Evolutionary conservation across 2,329 filamentous ascomycete genomes (phyloP).

Genomic region (Fusarium tupiense): DNA sequence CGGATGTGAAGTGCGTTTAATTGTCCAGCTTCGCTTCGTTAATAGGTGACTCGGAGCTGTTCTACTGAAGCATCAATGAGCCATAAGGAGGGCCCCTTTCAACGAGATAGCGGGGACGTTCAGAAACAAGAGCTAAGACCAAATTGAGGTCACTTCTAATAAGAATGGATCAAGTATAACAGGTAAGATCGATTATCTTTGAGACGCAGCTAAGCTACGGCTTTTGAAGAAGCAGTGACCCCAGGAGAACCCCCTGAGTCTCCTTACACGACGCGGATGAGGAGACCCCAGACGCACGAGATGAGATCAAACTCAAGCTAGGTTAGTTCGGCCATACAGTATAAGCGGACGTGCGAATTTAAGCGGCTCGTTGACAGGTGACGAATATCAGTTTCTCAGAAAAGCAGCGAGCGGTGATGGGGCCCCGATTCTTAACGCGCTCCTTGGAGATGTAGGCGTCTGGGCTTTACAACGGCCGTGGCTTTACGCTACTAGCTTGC

Average conservation of each 20-base stretch:
- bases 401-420: fast-evolving
- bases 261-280: no score
- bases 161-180: fast-evolving
- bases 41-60: background rate
- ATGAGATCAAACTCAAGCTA: background rate
- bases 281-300: no score
- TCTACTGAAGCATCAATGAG: background rate
- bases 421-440: background rate
- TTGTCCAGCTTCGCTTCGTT: no score
- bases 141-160: fast-evolving
- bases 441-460: fast-evolving
- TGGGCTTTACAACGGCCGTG: fast-evolving
- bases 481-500: fast-evolving
- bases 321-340: background rate
- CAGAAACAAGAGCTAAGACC: fast-evolving
- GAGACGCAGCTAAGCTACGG: fast-evolving
- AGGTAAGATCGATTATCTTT: fast-evolving
- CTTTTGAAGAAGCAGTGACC: background rate
- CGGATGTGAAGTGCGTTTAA: fast-evolving
- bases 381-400: background rate
- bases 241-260: background rate
- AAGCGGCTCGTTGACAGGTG: fast-evolving
- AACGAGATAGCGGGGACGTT: background rate
- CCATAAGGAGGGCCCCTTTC: fast-evolving
- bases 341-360: background rate